Evolutionary conservation across 306 rosid species (phyloP).

Genomic region (Lotus japonicus): DNA sequence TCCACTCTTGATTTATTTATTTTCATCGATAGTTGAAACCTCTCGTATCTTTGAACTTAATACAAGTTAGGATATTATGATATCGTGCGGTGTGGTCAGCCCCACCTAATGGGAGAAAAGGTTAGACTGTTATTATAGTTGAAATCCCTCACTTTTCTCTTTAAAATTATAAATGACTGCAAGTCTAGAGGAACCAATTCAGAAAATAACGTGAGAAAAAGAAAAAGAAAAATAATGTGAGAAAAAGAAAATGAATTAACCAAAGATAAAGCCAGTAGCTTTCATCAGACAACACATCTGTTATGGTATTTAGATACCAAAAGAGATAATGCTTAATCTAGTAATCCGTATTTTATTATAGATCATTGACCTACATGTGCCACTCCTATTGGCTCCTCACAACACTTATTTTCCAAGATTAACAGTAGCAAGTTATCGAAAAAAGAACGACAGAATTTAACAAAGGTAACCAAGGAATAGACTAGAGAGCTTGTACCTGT

Average conservation of each 20-base stretch:
- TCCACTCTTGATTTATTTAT: background rate
- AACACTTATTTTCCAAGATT: background rate
- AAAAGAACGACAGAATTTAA: background rate
- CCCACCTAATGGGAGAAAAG: too few species aligned
- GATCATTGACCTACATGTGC: background rate
- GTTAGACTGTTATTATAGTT: background rate
- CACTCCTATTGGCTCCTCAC: background rate
- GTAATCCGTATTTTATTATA: background rate
- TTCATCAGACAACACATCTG: background rate
- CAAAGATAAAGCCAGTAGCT: background rate
- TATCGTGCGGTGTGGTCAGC: too few species aligned
- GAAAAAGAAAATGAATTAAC: background rate
- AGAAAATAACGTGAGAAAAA: too few species aligned
- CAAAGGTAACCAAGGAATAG: background rate
- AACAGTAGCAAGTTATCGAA: background rate
- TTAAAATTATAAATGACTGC: background rate
- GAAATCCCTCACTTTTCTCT: background rate
- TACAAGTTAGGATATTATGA: too few species aligned
- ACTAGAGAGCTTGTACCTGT: slow-evolving; percentile 47
- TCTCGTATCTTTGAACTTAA: background rate
- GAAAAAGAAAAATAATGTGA: background rate
- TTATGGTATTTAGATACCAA: background rate
- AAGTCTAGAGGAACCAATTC: background rate
- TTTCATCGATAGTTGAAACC: background rate
- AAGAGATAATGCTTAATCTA: background rate